These are phyloP conservation scores for Ceratobasidium sp. DNA, from an alignment of 1,284 basidiomycete species.

Conservation along the genomic window DNA sequence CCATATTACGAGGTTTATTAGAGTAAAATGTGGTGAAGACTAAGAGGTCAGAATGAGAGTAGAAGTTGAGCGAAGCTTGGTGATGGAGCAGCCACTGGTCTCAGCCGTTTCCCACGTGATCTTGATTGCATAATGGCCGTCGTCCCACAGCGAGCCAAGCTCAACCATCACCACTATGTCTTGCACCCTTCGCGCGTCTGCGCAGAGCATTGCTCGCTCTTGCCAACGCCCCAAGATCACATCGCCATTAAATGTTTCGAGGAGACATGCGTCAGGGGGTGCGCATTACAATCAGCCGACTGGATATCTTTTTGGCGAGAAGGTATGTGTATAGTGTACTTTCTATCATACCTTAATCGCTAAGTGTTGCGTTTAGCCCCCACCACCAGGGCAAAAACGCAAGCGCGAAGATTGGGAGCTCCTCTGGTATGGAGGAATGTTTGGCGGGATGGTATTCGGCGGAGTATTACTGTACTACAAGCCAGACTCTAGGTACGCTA, in stretches of 20 bases:
- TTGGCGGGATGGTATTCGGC: constrained; percentile 86
- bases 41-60: background rate
- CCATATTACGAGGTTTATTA: constrained; percentile 24
- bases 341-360: constrained; percentile 26
- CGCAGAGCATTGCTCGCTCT: constrained; percentile 27
- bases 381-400: constrained; percentile 83
- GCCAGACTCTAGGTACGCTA: constrained; percentile 90
- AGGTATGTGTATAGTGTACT: constrained; percentile 66
- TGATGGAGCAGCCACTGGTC: constrained; percentile 16
- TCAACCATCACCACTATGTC: constrained; percentile 38
- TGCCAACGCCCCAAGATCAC: constrained; percentile 9
- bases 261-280: constrained; percentile 39
- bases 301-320: constrained; percentile 89
- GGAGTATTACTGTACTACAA: constrained; percentile 90
- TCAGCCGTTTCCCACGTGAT: constrained; percentile 25
- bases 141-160: constrained; percentile 24
- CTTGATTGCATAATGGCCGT: background rate
- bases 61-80: background rate
- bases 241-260: background rate
- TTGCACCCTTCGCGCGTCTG: constrained; percentile 33
- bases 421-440: constrained; percentile 91
- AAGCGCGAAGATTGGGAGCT: constrained; percentile 90
- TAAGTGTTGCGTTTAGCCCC: constrained; percentile 65
- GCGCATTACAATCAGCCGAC: constrained; percentile 88
- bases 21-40: constrained; percentile 1